Percentiles rank a stretch among this genome's conserved stretches.
Evolutionary conservation across 371 early-diverging fungal genomes (phyloP).

Genomic region (Rhizopus delemar): DNA sequence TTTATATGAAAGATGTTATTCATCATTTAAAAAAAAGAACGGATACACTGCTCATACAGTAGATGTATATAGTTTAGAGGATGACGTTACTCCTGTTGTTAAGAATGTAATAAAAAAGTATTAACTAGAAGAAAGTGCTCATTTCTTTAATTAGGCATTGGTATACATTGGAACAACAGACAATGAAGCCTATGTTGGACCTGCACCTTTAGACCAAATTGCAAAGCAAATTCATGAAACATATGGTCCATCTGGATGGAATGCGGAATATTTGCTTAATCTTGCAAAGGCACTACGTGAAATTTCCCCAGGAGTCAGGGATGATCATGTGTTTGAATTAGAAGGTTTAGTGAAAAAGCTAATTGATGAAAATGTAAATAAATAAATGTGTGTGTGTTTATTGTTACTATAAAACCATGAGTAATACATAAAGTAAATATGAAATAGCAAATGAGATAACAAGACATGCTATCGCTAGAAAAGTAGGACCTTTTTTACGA

Average conservation of each 20-base stretch:
- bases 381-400: background rate
- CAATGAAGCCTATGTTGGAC: conserved; percentile 85
- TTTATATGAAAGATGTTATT: conserved; percentile 3
- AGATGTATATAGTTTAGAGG: conserved; percentile 61
- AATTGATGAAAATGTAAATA: conserved; percentile 19
- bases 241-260: conserved; percentile 77
- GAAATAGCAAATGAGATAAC: conserved; percentile 12
- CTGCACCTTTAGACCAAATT: conserved; percentile 66
- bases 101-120: conserved; percentile 41
- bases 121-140: background rate
- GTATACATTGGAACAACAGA: conserved; percentile 82
- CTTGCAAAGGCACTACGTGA: conserved; percentile 65
- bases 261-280: conserved; percentile 76
- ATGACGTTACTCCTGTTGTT: conserved; percentile 47
- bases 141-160: conserved; percentile 54
- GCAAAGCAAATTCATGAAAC: conserved; percentile 72
- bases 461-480: conserved; percentile 7
- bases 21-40: conserved; percentile 35
- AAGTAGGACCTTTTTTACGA: conserved; percentile 1
- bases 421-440: conserved; percentile 13
- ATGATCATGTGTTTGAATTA: conserved; percentile 66
- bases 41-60: conserved; percentile 77
- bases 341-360: conserved; percentile 54
- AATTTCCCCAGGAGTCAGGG: conserved; percentile 59
- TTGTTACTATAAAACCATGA: conserved; percentile 2